Conservation (phyloP, 2,329 filamentous ascomycete genomes). For the Thelonectria olida region DNA sequence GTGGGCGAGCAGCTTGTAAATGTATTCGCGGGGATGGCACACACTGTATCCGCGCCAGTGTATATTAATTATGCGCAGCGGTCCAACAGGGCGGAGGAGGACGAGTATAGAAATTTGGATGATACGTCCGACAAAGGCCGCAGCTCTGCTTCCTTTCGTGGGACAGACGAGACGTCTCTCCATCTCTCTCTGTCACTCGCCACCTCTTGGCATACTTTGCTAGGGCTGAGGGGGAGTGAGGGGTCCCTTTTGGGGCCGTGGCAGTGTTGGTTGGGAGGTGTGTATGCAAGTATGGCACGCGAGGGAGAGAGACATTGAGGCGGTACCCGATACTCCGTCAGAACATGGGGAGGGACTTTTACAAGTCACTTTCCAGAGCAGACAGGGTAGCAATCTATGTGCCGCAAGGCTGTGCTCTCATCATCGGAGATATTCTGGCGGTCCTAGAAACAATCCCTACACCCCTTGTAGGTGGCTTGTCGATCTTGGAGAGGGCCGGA, state of each 20-base stretch:
- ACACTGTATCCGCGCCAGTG: slow-evolving; percentile 33
- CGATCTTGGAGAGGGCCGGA: not conserved
- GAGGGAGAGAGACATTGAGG: not conserved
- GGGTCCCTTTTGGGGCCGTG: not conserved
- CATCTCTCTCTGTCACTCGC: not conserved
- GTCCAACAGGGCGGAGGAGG: too few species aligned
- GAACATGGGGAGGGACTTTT: slow-evolving; percentile 12
- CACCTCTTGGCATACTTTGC: not conserved
- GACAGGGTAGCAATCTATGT: slow-evolving; percentile 7
- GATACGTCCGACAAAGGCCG: not conserved
- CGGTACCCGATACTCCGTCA: slow-evolving; percentile 17
- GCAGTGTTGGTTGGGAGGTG: not conserved
- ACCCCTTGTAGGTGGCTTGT: too few species aligned
- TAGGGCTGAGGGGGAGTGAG: slow-evolving; percentile 4
- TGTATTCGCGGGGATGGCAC: slow-evolving; percentile 25
- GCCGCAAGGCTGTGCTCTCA: slow-evolving; percentile 21
- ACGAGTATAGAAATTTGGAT: too few species aligned
- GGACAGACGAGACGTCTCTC: not conserved
- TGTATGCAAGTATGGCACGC: not conserved
- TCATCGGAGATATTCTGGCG: too few species aligned
- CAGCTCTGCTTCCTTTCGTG: not conserved
- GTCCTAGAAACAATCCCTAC: too few species aligned
- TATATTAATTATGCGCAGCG: slow-evolving; percentile 26
- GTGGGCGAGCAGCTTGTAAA: slow-evolving; percentile 20
- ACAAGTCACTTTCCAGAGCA: slow-evolving; percentile 5